phyloP scores from a whole-genome alignment of 129 eudicot species.

The Cynara cardunculus region DNA sequence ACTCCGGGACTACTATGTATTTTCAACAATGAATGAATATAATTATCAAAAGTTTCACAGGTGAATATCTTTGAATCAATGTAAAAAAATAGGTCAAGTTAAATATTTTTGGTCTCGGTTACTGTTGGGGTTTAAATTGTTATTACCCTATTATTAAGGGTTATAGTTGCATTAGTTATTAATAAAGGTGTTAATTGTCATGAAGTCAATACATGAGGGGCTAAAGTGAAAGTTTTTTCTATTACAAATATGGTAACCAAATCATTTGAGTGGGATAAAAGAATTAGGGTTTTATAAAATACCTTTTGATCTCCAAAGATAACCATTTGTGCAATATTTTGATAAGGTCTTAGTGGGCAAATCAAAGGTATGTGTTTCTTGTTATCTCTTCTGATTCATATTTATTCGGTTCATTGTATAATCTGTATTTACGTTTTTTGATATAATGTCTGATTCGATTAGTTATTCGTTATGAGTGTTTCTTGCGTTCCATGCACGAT shows the following conservation, averaged over 20 bases:
- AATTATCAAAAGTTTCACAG: too few species aligned
- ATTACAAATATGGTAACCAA: not conserved
- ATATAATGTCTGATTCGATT: too few species aligned
- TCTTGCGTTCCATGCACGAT: not conserved
- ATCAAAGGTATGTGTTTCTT: not conserved
- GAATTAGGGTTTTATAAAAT: not conserved
- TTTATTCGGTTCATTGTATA: not conserved
- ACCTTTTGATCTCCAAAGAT: not conserved
- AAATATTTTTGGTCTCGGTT: too few species aligned
- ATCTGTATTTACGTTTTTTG: too few species aligned
- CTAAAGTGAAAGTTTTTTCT: not conserved
- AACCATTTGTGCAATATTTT: not conserved
- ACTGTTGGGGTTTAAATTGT: too few species aligned
- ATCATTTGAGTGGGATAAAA: not conserved
- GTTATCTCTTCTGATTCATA: not conserved
- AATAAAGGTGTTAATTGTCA: too few species aligned
- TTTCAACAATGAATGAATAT: too few species aligned
- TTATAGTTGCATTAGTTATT: too few species aligned
- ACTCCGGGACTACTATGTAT: too few species aligned
- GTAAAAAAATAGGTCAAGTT: too few species aligned
- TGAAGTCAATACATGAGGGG: not conserved
- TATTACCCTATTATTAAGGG: too few species aligned
- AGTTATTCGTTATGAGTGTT: not conserved
- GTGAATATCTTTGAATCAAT: too few species aligned
- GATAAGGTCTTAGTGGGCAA: not conserved